phyloP scores from a whole-genome alignment of 805 yeast genomes.

The Priceomyces haplophilus region DNA sequence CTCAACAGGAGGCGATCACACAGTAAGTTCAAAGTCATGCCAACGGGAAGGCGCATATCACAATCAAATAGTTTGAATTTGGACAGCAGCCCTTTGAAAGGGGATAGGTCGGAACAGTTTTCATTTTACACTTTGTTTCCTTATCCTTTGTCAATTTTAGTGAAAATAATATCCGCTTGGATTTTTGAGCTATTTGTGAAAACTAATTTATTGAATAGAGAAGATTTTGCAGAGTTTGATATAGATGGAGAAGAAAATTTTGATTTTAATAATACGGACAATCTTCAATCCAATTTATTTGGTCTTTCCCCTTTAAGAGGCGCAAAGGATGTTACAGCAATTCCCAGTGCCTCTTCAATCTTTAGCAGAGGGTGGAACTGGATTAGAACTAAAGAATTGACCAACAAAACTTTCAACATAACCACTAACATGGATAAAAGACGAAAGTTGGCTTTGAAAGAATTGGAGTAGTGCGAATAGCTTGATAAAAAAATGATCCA shows the following conservation, averaged over 20 bases:
- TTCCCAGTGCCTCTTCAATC: constrained; percentile 27
- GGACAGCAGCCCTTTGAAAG: constrained; percentile 18
- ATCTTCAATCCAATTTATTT: constrained; percentile 34
- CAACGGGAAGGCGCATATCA: neutral
- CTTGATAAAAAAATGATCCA: no score
- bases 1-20: constrained; percentile 17
- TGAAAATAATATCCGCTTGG: constrained; percentile 15
- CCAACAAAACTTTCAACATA: constrained; percentile 12
- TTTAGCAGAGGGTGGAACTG: constrained; percentile 23
- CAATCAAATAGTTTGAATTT: constrained; percentile 13
- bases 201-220: constrained; percentile 20
- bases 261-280: constrained; percentile 28
- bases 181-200: constrained; percentile 21
- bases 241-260: constrained; percentile 20
- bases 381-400: constrained; percentile 13
- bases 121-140: constrained; percentile 43
- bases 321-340: constrained; percentile 32
- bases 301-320: constrained; percentile 41
- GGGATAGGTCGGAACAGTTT: constrained; percentile 30
- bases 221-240: constrained; percentile 22
- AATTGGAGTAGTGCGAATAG: constrained; percentile 25
- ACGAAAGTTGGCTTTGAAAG: constrained; percentile 40
- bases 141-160: constrained; percentile 30
- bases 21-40: constrained; percentile 8
- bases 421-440: constrained; percentile 36